Conservation (phyloP, 352 stramenopile species). For the Globisporangium solare region DNA sequence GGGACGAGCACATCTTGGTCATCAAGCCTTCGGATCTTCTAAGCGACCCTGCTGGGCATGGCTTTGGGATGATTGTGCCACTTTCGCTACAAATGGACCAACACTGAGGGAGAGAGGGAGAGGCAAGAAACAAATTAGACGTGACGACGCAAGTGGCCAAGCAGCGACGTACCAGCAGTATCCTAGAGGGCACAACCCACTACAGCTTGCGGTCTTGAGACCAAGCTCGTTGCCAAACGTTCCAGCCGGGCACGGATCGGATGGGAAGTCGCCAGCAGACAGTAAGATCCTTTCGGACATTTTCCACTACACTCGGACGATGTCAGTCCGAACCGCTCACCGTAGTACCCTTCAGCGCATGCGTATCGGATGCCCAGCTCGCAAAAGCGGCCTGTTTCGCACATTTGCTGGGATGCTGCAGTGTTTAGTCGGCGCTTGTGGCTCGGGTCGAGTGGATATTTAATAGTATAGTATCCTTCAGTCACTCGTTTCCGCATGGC, state of each 20-base stretch:
- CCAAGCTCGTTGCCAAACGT: constrained; percentile 33
- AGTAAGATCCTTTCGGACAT: constrained; percentile 57
- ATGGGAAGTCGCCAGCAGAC: constrained; percentile 35
- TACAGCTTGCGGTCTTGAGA: constrained; percentile 35
- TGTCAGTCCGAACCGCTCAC: constrained; percentile 26
- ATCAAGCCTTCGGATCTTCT: constrained; percentile 29
- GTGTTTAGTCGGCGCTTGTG: not conserved
- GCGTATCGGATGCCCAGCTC: constrained; percentile 43
- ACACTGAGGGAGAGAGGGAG: not conserved
- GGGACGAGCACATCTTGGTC: constrained; percentile 38
- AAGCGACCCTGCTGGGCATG: constrained; percentile 47
- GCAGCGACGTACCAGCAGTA: constrained; percentile 44
- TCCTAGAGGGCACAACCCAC: constrained; percentile 41
- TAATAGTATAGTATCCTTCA: constrained; percentile 52
- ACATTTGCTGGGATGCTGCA: constrained; percentile 17
- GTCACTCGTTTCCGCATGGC: constrained; percentile 31
- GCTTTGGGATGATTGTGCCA: constrained; percentile 29
- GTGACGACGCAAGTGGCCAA: not conserved
- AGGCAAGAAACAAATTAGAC: not conserved
- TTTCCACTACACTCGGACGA: constrained; percentile 27
- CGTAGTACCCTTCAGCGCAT: constrained; percentile 49
- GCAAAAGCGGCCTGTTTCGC: constrained; percentile 67
- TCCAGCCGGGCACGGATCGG: constrained; percentile 46
- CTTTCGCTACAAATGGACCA: constrained; percentile 17
- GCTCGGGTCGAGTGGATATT: constrained; percentile 17